Evolutionary conservation across 2,329 filamentous ascomycete species (phyloP).

Genomic region (Neopestalotiopsis clavispora): DNA sequence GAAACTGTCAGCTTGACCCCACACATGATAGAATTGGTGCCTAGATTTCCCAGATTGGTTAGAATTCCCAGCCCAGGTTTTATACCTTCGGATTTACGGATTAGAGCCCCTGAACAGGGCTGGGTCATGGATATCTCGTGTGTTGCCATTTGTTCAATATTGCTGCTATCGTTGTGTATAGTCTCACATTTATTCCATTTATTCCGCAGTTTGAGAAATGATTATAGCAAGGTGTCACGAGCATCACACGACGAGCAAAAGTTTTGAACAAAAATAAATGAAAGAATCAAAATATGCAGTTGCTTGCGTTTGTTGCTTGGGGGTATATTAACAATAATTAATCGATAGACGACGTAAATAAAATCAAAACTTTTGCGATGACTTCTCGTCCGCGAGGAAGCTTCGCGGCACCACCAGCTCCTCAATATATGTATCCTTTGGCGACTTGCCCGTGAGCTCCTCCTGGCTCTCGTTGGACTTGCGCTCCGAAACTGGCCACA

Average conservation of each 20-base stretch:
- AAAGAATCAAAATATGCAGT: no score
- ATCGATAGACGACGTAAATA: not conserved
- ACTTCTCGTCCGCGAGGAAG: constrained; percentile 2
- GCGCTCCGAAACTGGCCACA: not conserved
- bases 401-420: constrained; percentile 1
- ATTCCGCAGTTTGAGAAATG: no score
- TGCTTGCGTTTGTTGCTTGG: not conserved
- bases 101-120: no score
- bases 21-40: not conserved
- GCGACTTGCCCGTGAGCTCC: constrained; percentile 12
- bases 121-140: no score
- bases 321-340: constrained; percentile 4
- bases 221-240: no score
- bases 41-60: not conserved
- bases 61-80: not conserved
- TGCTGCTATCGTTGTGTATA: no score
- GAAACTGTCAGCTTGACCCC: constrained; percentile 1
- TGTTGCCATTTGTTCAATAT: no score
- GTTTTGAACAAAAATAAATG: no score
- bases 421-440: constrained; percentile 5
- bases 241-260: no score
- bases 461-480: constrained; percentile 12
- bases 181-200: no score
- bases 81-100: no score
- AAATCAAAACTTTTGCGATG: constrained; percentile 10